Evolutionary conservation across 108 stramenopile species (phyloP).

Genomic region (Fragilariopsis cylindrus): DNA sequence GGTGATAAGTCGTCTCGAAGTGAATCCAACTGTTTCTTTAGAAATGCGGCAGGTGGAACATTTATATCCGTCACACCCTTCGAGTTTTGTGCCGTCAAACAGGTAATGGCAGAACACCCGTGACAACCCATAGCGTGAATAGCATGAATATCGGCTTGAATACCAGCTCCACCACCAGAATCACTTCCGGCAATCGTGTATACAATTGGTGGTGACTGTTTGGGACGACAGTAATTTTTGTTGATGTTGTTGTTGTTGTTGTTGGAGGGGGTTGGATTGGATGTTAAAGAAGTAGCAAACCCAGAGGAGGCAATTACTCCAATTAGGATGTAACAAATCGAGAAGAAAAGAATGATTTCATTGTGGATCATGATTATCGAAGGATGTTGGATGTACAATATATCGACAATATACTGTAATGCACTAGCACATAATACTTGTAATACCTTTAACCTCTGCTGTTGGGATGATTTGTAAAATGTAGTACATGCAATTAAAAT

Average conservation of each 20-base stretch:
- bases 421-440: too few relatives aligned
- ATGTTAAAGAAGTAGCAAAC: background rate
- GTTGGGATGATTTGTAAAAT: too few relatives aligned
- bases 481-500: too few relatives aligned
- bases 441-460: too few relatives aligned
- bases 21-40: constrained; percentile 53
- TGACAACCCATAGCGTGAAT: constrained; percentile 84
- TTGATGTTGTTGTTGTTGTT: background rate
- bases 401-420: too few relatives aligned
- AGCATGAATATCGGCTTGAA: constrained; percentile 93
- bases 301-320: constrained; percentile 3
- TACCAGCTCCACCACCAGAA: constrained; percentile 94
- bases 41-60: constrained; percentile 62
- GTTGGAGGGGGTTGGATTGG: background rate
- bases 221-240: background rate
- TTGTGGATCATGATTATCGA: background rate
- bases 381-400: background rate
- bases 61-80: constrained; percentile 73
- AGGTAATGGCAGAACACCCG: constrained; percentile 92
- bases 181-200: constrained; percentile 95
- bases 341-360: background rate
- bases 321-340: background rate
- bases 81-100: constrained; percentile 88
- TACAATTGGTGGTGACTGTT: constrained; percentile 70
- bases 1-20: constrained; percentile 80